Evolutionary conservation across 306 rosid genomes (phyloP).

Genomic region (Senna tora): DNA sequence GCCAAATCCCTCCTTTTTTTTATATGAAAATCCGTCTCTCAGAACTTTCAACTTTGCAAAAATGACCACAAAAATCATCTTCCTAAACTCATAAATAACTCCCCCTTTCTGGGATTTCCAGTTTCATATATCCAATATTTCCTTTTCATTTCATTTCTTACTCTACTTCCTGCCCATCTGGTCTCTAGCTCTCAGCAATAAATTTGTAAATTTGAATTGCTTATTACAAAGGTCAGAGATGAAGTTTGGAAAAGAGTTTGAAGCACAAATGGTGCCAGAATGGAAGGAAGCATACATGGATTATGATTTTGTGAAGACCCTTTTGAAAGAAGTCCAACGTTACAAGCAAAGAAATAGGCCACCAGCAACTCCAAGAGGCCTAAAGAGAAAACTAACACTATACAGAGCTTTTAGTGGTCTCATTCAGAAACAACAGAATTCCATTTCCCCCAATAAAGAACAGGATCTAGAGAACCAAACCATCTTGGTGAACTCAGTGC

Average conservation of each 20-base stretch:
- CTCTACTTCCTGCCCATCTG: neutral
- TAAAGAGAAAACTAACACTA: constrained; percentile 55
- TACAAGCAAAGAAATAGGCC: constrained; percentile 36
- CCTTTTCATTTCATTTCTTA: neutral
- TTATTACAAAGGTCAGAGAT: constrained; percentile 15
- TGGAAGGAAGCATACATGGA: constrained; percentile 83
- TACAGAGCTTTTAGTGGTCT: constrained; percentile 81
- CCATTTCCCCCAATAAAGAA: constrained; percentile 29
- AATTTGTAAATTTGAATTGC: neutral
- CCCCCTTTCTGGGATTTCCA: neutral
- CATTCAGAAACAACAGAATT: constrained; percentile 37
- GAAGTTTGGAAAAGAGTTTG: constrained; percentile 80
- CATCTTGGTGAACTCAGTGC: constrained; percentile 52
- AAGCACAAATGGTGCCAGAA: constrained; percentile 71
- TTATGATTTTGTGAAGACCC: constrained; percentile 51
- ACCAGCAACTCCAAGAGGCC: constrained; percentile 34
- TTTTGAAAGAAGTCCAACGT: constrained; percentile 52
- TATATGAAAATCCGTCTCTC: too few species aligned
- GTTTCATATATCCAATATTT: neutral
- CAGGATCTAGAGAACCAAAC: constrained; percentile 63
- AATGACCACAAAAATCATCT: too few species aligned
- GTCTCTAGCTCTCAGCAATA: neutral
- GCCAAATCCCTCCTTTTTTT: too few species aligned
- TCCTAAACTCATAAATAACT: neutral
- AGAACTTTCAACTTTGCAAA: too few species aligned